Percentiles rank a stretch among this genome's conserved stretches.
Evolutionary conservation across 2,329 filamentous ascomycete genomes (phyloP).

Genomic region (Celoporthe dispersa): DNA sequence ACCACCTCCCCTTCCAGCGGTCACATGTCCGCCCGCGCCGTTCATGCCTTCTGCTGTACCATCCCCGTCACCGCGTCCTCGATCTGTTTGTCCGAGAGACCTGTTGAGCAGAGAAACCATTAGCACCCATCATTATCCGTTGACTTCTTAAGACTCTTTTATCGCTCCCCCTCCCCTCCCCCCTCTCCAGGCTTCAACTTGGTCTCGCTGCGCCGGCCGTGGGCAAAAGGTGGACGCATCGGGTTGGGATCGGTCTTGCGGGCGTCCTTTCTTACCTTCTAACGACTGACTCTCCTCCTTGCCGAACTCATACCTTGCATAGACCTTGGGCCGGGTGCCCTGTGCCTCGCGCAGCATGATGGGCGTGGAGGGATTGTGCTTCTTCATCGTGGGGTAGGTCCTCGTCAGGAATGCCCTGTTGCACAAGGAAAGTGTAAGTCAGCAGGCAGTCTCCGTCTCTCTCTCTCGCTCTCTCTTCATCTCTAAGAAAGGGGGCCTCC

Average conservation of each 20-base stretch:
- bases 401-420: constrained; percentile 83
- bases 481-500: not conserved
- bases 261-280: constrained; percentile 45
- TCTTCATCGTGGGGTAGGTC: constrained; percentile 98
- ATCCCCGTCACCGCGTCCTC: constrained; percentile 61
- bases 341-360: constrained; percentile 94
- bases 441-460: constrained; percentile 1
- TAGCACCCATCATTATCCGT: not conserved
- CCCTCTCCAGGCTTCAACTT: not conserved
- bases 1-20: constrained; percentile 14
- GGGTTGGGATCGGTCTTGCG: not conserved
- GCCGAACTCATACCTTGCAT: constrained; percentile 78
- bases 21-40: not conserved
- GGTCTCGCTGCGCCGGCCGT: not conserved
- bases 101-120: constrained; percentile 33
- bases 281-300: constrained; percentile 61
- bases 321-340: constrained; percentile 83
- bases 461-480: not conserved
- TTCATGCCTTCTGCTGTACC: constrained; percentile 49
- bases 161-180: not conserved
- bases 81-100: constrained; percentile 64
- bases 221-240: not conserved
- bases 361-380: constrained; percentile 91
- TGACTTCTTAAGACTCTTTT: not conserved
- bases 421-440: not conserved